phyloP scores from a whole-genome alignment of 169 alveolate species.

The Eimeria necatrix region DNA sequence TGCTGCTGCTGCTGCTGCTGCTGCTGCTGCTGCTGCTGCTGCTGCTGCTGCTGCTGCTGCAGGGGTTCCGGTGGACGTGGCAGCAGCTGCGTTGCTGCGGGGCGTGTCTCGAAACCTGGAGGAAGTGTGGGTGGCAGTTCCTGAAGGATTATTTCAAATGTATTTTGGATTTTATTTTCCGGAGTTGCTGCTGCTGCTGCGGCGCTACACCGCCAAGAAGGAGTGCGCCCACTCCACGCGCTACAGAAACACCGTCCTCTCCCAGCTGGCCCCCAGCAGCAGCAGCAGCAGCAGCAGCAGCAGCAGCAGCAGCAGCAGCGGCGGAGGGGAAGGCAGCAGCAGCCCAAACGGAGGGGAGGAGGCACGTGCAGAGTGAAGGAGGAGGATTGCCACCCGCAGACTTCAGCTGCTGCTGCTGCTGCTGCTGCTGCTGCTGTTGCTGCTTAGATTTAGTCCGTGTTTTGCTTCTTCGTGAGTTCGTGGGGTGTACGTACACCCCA shows the following conservation, averaged over 20 bases:
- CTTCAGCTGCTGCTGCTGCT: neutral
- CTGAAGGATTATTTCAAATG: slow-evolving; percentile 13
- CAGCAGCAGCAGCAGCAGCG: neutral
- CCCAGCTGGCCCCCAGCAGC: neutral
- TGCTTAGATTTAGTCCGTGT: slow-evolving; percentile 89
- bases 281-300: slow-evolving; percentile 14
- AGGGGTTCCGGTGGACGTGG: slow-evolving; percentile 4
- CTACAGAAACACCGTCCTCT: slow-evolving; percentile 21
- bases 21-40: neutral
- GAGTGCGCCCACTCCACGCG: neutral
- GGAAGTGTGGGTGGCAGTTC: slow-evolving; percentile 23
- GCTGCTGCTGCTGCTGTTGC: neutral
- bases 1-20: neutral
- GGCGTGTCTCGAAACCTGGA: neutral
- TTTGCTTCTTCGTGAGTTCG: slow-evolving; percentile 89
- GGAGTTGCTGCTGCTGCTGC: neutral
- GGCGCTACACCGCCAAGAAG: neutral
- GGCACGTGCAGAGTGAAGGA: no score
- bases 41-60: neutral
- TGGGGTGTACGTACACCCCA: slow-evolving; percentile 91
- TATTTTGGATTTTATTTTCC: slow-evolving; percentile 13
- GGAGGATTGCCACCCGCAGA: neutral
- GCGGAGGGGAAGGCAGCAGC: neutral
- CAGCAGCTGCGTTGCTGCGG: neutral
- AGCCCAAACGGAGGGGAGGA: no score